A percentile compares a stretch with the other conserved stretches of the same genome.
phyloP scores from a whole-genome alignment of 1,284 basidiomycete genomes.

The Melampsora abietis-canadensis region DNA sequence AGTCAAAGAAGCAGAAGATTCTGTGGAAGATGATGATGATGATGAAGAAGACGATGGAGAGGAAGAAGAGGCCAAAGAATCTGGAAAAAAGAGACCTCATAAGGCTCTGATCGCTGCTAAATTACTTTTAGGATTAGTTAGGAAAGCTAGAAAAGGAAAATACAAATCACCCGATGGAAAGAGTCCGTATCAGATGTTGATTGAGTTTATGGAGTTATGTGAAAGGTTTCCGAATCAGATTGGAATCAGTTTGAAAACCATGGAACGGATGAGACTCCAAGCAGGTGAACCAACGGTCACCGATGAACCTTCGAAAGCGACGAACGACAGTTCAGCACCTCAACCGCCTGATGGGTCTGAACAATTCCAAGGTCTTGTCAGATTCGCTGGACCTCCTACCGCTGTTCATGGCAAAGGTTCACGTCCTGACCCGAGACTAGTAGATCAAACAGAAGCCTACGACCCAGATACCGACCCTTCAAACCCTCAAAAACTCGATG shows the following conservation, averaged over 20 bases:
- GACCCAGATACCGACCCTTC: constrained; percentile 77
- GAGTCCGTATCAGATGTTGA: constrained; percentile 88
- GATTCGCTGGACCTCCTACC: constrained; percentile 69
- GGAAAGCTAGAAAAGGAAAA: constrained; percentile 74
- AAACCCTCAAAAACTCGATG: constrained; percentile 72
- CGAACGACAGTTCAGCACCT: constrained; percentile 52
- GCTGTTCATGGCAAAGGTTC: constrained; percentile 53
- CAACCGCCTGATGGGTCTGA: not conserved
- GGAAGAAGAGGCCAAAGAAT: constrained; percentile 1
- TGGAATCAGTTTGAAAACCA: constrained; percentile 72
- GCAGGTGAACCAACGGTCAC: not conserved
- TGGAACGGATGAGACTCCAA: constrained; percentile 43
- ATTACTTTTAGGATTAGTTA: constrained; percentile 74
- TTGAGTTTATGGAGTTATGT: constrained; percentile 87
- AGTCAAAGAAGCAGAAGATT: constrained; percentile 44
- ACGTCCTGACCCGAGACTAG: constrained; percentile 53
- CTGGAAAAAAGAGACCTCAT: constrained; percentile 58
- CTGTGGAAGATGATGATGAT: constrained; percentile 44
- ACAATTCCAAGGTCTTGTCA: constrained; percentile 62
- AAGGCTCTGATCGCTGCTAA: constrained; percentile 90
- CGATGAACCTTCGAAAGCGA: constrained; percentile 55
- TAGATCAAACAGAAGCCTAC: constrained; percentile 60
- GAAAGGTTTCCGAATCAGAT: constrained; percentile 89
- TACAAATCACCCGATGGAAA: constrained; percentile 89
- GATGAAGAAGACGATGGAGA: constrained; percentile 45